Evolutionary conservation across 768 basidiomycete genomes (phyloP).

Genomic region (Leccinum fibrillosum): DNA sequence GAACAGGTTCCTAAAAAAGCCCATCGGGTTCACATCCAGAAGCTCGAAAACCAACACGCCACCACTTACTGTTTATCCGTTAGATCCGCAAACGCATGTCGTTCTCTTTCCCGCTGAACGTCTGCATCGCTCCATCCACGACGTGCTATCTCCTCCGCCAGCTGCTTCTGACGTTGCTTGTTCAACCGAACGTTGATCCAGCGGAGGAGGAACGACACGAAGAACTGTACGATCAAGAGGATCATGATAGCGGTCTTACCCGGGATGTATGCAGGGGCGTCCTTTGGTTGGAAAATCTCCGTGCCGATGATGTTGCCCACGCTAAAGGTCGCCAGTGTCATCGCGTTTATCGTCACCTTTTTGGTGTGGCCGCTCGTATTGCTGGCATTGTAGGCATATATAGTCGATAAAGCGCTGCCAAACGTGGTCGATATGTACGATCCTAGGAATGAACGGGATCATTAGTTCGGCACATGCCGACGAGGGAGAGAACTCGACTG

Average conservation of each 20-base stretch:
- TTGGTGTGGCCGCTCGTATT: slow-evolving; percentile 67
- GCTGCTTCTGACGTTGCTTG: slow-evolving; percentile 37
- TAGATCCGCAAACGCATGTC: slow-evolving; percentile 59
- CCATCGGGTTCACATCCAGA: not conserved
- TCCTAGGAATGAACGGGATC: slow-evolving; percentile 29
- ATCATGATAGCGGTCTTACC: slow-evolving; percentile 67
- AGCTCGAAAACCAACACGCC: not conserved
- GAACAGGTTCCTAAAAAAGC: slow-evolving; percentile 45
- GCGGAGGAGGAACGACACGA: slow-evolving; percentile 45
- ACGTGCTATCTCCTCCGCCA: slow-evolving; percentile 43
- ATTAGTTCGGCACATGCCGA: not conserved
- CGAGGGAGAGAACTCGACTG: not conserved
- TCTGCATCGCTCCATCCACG: slow-evolving; percentile 57
- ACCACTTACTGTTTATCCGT: slow-evolving; percentile 58
- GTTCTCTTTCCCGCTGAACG: slow-evolving; percentile 54
- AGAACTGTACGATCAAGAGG: slow-evolving; percentile 50
- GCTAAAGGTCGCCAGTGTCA: slow-evolving; percentile 54
- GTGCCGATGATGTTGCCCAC: slow-evolving; percentile 62
- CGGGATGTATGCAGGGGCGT: slow-evolving; percentile 60
- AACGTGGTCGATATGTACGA: slow-evolving; percentile 53
- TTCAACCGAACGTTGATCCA: slow-evolving; percentile 57
- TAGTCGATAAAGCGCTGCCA: slow-evolving; percentile 53
- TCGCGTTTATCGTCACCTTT: slow-evolving; percentile 60
- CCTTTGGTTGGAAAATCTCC: slow-evolving; percentile 59
- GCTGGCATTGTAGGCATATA: slow-evolving; percentile 64